phyloP scores from a whole-genome alignment of 257 asterid genomes.

The Lantana camara region DNA sequence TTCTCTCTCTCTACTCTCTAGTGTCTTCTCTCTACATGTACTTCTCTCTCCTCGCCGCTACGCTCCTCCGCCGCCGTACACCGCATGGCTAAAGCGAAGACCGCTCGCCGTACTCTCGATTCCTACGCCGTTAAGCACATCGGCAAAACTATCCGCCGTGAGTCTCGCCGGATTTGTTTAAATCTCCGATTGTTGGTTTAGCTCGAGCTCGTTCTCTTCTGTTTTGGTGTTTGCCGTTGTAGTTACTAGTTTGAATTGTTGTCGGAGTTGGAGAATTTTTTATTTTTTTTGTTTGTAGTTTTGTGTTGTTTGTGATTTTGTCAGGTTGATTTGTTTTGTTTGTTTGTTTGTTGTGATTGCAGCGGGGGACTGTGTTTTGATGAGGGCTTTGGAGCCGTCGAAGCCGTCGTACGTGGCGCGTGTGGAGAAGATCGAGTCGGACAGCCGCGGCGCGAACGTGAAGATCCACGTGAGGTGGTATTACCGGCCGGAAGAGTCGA shows the following conservation, averaged over 20 bases:
- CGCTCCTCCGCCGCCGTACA: constrained; percentile 36
- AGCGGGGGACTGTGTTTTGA: constrained; percentile 94
- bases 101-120: constrained; percentile 74
- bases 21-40: constrained; percentile 30
- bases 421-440: constrained; percentile 90
- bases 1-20: constrained; percentile 40
- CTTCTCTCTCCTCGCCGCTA: constrained; percentile 35
- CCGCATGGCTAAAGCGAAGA: constrained; percentile 71
- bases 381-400: constrained; percentile 78
- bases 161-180: constrained; percentile 15
- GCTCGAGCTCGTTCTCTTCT: background rate
- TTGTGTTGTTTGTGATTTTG: constrained; percentile 29
- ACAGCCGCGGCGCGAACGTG: constrained; percentile 72
- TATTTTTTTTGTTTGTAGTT: background rate
- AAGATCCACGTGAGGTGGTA: constrained; percentile 85
- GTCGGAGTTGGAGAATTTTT: constrained; percentile 5
- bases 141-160: constrained; percentile 73
- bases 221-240: background rate
- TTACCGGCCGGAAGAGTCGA: constrained; percentile 96
- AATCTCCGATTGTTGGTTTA: constrained; percentile 8
- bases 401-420: constrained; percentile 89
- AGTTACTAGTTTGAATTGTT: constrained; percentile 41
- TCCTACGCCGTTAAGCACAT: constrained; percentile 68
- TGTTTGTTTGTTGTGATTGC: constrained; percentile 17
- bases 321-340: background rate